Evolutionary conservation across 345 rosid genomes (phyloP).

Genomic region (Euphorbia lathyris): DNA sequence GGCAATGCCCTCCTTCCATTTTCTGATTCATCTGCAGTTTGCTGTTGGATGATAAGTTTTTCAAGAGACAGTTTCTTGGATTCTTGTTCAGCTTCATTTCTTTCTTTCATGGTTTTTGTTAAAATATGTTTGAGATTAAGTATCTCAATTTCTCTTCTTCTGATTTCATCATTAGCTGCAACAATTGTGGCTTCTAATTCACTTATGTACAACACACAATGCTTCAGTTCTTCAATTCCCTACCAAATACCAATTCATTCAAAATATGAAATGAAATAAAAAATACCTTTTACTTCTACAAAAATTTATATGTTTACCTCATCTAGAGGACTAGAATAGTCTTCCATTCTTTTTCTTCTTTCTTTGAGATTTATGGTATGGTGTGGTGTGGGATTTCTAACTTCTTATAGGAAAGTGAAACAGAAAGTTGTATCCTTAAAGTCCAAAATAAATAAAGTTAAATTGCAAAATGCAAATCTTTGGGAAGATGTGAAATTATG

Average conservation of each 20-base stretch:
- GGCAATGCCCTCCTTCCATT: slow-evolving; percentile 50
- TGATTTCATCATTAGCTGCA: slow-evolving; percentile 51
- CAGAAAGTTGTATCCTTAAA: no score
- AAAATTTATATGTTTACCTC: slow-evolving; percentile 27
- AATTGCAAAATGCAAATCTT: slow-evolving; percentile 5
- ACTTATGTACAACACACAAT: slow-evolving; percentile 36
- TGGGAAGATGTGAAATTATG: slow-evolving; percentile 31
- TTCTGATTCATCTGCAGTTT: no score
- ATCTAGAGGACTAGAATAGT: slow-evolving; percentile 35
- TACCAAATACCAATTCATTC: slow-evolving; percentile 12
- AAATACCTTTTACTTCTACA: neutral
- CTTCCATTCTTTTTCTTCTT: no score
- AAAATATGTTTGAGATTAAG: slow-evolving; percentile 40
- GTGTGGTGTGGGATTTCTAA: neutral
- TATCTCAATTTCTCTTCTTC: slow-evolving; percentile 41
- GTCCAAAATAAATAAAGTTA: slow-evolving; percentile 31
- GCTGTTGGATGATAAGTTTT: slow-evolving; percentile 30
- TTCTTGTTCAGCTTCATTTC: slow-evolving; percentile 38
- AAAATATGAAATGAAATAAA: neutral
- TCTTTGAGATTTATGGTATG: no score
- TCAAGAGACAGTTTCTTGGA: slow-evolving; percentile 37
- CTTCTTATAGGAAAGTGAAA: slow-evolving; percentile 35
- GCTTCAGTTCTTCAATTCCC: slow-evolving; percentile 50
- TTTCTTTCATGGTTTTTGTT: slow-evolving; percentile 36
- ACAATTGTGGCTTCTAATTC: slow-evolving; percentile 45